phyloP scores from a whole-genome alignment of 441 rosid species.

The Erysimum cheiri region DNA sequence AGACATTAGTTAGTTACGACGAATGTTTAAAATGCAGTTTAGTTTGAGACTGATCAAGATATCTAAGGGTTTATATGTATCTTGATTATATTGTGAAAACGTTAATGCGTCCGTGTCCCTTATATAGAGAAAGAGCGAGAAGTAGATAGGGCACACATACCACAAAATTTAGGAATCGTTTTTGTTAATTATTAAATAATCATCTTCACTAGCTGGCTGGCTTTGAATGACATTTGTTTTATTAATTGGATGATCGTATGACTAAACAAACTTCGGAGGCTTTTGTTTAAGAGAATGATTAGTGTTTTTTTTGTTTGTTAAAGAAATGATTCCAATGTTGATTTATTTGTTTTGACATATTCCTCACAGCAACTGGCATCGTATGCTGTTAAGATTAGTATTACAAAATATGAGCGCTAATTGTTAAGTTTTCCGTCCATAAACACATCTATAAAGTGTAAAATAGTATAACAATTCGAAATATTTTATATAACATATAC shows the following conservation, averaged over 20 bases:
- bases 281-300: too few species aligned
- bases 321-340: too few species aligned
- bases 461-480: too few species aligned
- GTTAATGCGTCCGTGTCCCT: background rate
- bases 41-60: background rate
- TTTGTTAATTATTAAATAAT: background rate
- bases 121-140: background rate
- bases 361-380: too few species aligned
- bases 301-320: too few species aligned
- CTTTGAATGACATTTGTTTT: background rate
- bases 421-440: too few species aligned
- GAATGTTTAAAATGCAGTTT: background rate
- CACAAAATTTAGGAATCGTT: background rate
- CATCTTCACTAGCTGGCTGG: background rate
- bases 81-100: background rate
- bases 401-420: too few species aligned
- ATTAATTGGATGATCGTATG: background rate
- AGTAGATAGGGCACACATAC: background rate
- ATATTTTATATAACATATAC: too few species aligned
- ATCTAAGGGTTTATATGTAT: too few species aligned
- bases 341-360: too few species aligned
- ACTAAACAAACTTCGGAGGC: background rate
- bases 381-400: too few species aligned
- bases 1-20: background rate
- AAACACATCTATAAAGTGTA: too few species aligned